A percentile compares a stretch with the other conserved stretches of the same genome.
Evolutionary conservation across 306 rosid genomes (phyloP).

Genomic region (Neltuma alba): DNA sequence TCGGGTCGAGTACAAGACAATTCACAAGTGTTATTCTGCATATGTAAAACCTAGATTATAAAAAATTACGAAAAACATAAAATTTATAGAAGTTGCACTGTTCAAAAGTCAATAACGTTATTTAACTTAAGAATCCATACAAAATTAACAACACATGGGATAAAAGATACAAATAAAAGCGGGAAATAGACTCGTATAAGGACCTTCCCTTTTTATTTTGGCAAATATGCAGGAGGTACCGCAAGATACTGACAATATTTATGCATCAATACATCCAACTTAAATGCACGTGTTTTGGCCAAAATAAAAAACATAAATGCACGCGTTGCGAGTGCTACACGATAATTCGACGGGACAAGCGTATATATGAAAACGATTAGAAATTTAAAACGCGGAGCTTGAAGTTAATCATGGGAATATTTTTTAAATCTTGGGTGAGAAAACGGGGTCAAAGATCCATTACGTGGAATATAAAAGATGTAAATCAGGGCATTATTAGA

Average conservation of each 20-base stretch:
- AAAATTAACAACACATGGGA: too few species aligned
- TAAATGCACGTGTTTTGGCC: conserved; percentile 1
- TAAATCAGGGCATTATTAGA: neutral
- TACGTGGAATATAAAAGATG: neutral
- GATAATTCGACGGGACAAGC: neutral
- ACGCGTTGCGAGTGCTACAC: neutral
- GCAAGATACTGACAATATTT: neutral
- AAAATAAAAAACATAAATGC: neutral
- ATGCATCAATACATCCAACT: neutral
- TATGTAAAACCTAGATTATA: neutral
- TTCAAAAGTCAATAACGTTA: too few species aligned
- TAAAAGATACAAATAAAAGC: too few species aligned
- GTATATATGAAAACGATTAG: neutral
- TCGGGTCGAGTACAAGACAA: neutral
- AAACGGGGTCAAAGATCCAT: neutral
- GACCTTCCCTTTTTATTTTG: neutral
- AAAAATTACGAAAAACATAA: too few species aligned
- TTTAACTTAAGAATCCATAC: too few species aligned
- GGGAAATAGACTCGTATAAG: too few species aligned
- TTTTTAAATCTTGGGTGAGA: neutral
- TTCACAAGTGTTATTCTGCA: neutral
- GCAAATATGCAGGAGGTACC: neutral
- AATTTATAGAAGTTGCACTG: too few species aligned
- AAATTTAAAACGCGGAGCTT: too few species aligned
- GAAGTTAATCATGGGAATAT: neutral